These are phyloP conservation scores for Candida mattraensis DNA, from an alignment of 805 yeast species.

Conservation along the genomic window DNA sequence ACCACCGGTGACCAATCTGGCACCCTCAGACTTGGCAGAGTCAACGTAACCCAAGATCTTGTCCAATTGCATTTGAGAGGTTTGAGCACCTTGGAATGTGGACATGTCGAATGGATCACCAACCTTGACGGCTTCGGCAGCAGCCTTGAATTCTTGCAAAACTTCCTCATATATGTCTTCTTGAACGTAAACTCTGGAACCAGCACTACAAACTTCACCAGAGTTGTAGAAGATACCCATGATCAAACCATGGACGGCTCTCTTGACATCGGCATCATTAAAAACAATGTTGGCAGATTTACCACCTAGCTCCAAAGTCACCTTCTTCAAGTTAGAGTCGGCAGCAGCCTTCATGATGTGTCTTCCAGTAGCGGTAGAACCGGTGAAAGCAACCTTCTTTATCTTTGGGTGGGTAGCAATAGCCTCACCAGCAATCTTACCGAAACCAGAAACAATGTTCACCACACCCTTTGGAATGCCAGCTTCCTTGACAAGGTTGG, in stretches of 20 bases:
- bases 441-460: constrained; percentile 73
- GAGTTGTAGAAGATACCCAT: constrained; percentile 76
- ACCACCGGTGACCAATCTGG: constrained; percentile 71
- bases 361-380: constrained; percentile 77
- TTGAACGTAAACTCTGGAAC: constrained; percentile 76
- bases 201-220: constrained; percentile 83
- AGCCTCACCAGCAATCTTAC: constrained; percentile 70
- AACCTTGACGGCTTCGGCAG: constrained; percentile 59
- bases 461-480: constrained; percentile 77
- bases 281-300: constrained; percentile 77
- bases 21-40: constrained; percentile 66
- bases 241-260: constrained; percentile 49
- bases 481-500: constrained; percentile 61
- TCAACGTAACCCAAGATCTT: constrained; percentile 68
- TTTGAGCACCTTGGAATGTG: constrained; percentile 77
- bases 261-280: constrained; percentile 61
- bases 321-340: constrained; percentile 71
- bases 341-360: constrained; percentile 69
- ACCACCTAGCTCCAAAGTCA: constrained; percentile 82
- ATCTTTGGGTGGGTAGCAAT: constrained; percentile 67
- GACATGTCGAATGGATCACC: constrained; percentile 74
- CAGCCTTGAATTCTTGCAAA: constrained; percentile 55
- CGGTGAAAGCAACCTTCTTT: constrained; percentile 78
- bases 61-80: constrained; percentile 65
- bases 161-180: constrained; percentile 68